A percentile compares a stretch with the other conserved stretches of the same genome.
phyloP scores from a whole-genome alignment of 164 flowering plant species.

The Magnolia kwangsiensis region DNA sequence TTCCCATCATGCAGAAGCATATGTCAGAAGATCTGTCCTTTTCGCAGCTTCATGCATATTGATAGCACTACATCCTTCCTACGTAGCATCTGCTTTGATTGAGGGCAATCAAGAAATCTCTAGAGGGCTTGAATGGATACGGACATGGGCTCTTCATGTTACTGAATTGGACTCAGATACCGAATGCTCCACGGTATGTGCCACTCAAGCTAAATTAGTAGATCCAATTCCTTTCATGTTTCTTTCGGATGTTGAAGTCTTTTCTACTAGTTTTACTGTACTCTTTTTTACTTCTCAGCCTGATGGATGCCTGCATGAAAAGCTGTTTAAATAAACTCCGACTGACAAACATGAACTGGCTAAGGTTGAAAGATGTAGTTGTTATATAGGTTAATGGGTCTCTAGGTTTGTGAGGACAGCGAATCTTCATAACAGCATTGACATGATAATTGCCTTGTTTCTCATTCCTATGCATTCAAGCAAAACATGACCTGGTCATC shows the following conservation, averaged over 20 bases:
- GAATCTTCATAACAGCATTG: too few relatives aligned
- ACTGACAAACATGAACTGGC: background rate
- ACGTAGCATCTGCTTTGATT: constrained; percentile 63
- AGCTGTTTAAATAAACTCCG: too few relatives aligned
- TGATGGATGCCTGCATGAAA: background rate
- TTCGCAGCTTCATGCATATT: constrained; percentile 79
- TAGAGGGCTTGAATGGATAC: constrained; percentile 90
- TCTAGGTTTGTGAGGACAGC: too few relatives aligned
- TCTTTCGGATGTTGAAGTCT: background rate
- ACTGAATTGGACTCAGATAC: constrained; percentile 79
- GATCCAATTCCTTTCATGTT: background rate
- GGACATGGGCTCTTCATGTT: constrained; percentile 72
- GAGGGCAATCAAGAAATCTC: constrained; percentile 73
- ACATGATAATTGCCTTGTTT: too few relatives aligned
- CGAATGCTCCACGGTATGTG: constrained; percentile 77
- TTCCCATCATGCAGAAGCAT: constrained; percentile 74
- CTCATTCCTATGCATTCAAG: too few relatives aligned
- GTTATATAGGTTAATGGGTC: too few relatives aligned
- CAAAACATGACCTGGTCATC: too few relatives aligned
- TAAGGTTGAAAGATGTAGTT: too few relatives aligned
- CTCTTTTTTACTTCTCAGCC: background rate
- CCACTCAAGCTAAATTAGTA: constrained; percentile 1
- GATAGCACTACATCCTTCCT: constrained; percentile 85
- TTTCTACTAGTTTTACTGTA: background rate
- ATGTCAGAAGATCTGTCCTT: constrained; percentile 83